Evolutionary conservation across 2,329 filamentous ascomycete species (phyloP), one percentile per base, ranked within the genome.

Genomic region (Nectriaceae sp.): DNA sequence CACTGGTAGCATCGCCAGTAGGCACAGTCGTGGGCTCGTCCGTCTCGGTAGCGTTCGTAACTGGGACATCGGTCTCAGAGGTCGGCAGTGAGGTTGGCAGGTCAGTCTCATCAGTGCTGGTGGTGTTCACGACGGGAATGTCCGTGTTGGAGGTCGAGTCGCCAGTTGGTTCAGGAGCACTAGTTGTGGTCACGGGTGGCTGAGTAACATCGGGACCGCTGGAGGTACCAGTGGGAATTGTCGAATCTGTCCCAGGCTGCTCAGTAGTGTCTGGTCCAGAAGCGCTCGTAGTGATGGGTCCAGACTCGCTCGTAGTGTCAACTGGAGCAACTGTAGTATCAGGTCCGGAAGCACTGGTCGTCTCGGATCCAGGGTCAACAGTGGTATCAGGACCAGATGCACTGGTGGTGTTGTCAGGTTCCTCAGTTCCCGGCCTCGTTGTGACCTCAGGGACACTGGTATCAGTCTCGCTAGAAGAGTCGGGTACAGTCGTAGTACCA

Each of bases 361-460:
- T 36, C 8, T 5, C 8, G 16, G 33, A 10, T 18, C 33, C 33
- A 18, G 16, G 11, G 16, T 5, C n/a, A n/a, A 6, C 5, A 15
- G 33, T 10, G 16, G 33, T 15, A 15, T 10, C 33, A 36, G 33
- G 5, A n/a, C 33, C 33, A 16, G 24, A 13, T 6, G 24, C 24
- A 29, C 24, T 29, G 13, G 6, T 13, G 24, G 24, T 13, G 24
- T 13, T 29, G 24, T 13, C n/a, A n/a, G n/a, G n/a, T n/a, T n/a
- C n/a, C n/a, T n/a, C n/a, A n/a, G n/a, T n/a, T n/a, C n/a, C n/a
- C n/a, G n/a, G n/a, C n/a, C n/a, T n/a, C n/a, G n/a, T 29, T 29
- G 13, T 29, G 6, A 56, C 49, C 15, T 40, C 37, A 29, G 48
- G 44, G 11, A 42, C 35, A 8, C 18, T 35, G 11, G 50, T 52